Conservation (phyloP, 768 basidiomycete species). For the Lentinula sp. region DNA sequence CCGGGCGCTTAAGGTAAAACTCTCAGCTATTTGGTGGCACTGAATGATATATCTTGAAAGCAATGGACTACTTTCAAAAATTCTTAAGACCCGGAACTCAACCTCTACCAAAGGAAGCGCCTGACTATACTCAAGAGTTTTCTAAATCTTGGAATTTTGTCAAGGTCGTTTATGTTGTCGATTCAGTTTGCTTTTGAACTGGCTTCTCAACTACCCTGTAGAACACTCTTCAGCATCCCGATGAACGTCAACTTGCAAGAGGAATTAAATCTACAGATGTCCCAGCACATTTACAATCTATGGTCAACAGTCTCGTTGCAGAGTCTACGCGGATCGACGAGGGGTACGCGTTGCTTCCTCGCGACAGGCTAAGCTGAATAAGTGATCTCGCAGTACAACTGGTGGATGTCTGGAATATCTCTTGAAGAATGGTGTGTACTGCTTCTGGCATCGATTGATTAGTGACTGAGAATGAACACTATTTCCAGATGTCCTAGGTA, state of each 20-base stretch:
- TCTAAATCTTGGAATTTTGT: slow-evolving; percentile 69
- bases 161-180: slow-evolving; percentile 33
- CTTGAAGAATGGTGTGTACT: slow-evolving; percentile 68
- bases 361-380: neutral
- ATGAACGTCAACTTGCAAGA: slow-evolving; percentile 79
- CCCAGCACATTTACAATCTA: slow-evolving; percentile 64
- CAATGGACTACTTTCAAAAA: slow-evolving; percentile 81
- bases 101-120: slow-evolving; percentile 39
- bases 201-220: slow-evolving; percentile 19
- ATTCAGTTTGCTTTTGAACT: neutral
- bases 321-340: slow-evolving; percentile 79
- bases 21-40: neutral
- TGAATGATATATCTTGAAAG: neutral
- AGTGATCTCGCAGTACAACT: slow-evolving; percentile 42
- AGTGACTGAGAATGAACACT: neutral
- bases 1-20: neutral
- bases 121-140: slow-evolving; percentile 72
- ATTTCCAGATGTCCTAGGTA: slow-evolving; percentile 67
- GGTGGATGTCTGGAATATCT: slow-evolving; percentile 90
- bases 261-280: slow-evolving; percentile 83
- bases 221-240: slow-evolving; percentile 82
- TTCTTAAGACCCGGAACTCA: slow-evolving; percentile 50
- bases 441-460: neutral
- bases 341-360: slow-evolving; percentile 51
- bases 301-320: slow-evolving; percentile 83